Base-by-base conservation (phyloP, 2,329 filamentous ascomycete species). In the Dactylellina sp. region DNA sequence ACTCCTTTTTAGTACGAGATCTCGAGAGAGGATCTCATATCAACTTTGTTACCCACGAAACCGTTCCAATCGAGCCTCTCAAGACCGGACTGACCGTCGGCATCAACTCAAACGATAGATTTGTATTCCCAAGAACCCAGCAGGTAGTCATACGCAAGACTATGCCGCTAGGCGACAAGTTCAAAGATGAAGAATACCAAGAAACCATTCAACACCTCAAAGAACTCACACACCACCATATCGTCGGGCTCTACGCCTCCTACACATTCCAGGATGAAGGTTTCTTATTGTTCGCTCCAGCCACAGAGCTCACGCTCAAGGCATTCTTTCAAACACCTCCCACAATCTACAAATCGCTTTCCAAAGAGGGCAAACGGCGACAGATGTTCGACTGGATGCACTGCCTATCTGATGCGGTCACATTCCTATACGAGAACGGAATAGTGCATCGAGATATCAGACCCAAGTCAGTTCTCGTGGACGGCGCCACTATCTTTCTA, bases 361-460 rank as follows among this genome's bases (percentile, higher is more conserved):
- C 86, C 1, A 90, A 91, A 78, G 82, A 84, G 59, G 84, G 86
- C 40, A 84, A 89, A 28, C 84, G 88, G 37, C 82, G 83, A 47
- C 81, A 89, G 12, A 80, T 92, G 83, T 83, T 91, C 79, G 89
- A 91, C 79, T 93, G 90, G 90, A 86, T 92, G 78, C 87, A 91
- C 78, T 93, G 90, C 79, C 84, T 93, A 1, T 84, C 86, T 42
- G 89, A 91, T 79, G 88, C 89, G 0, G 79, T 92, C n/a, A 86
- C 88, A 60, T 90, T 86, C 75, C 81, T 93, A 1, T 90, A 93
- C 79, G 85, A 84, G 75, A 85, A 84, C 49, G 87, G 88, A 0
- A 84, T 87, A 24, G 85, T 86, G 1, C 90, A 93, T 77, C 85
- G 86, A 25, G 88, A 87, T 50, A 91, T 93, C 79, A 87, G 87